Base-by-base conservation (phyloP, 129 eudicot genomes). In the Flaveria robusta region DNA sequence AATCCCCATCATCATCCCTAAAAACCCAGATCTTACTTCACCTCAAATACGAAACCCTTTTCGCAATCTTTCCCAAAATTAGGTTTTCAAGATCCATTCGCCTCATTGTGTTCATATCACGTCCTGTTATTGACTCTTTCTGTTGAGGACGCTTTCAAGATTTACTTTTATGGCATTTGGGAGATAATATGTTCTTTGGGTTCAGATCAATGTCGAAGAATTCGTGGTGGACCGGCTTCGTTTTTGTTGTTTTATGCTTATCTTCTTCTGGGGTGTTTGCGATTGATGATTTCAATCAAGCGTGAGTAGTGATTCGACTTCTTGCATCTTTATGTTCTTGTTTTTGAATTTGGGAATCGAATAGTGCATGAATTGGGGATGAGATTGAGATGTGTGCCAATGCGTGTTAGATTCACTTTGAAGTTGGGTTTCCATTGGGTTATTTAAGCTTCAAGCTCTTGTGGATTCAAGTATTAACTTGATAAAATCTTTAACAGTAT, bases 211-310 rank as follows among this genome's bases (percentile, higher is more conserved):
- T 47, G 82, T 80, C 88, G 92, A 83, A 84, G 84, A 71, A 49
- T 81, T 77, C 45, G 58, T 71, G 71, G 11, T 74, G 88, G 85
- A 81, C 79, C 16, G 76, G 55, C 55, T 82, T 62, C 27, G 42
- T 83, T 52, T 75, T 74, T 15, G 8, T 85, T 51, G 22, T 81
- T 34, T 20, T 83, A 3, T 77, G 64, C 52, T 23, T 84, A 68
- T 78, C 78, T 46, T 78, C 85, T 55, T 74, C 67, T 77, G 80
- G 88, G 83, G 87, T 89, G 22, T 82, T 70, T 74, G 84, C 91
- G 14, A 74, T 84, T 77, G 91, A 87, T 27, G 81, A 87, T 83
- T 83, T 86, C 62, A 89, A 78, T 81, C 93, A 87, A 85, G 89
- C 99, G 97, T 94, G 77, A 86, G 99, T 71, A 66, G 89, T 70